Conservation (phyloP, 2,329 filamentous ascomycete genomes). For the Ustulina deusta region DNA sequence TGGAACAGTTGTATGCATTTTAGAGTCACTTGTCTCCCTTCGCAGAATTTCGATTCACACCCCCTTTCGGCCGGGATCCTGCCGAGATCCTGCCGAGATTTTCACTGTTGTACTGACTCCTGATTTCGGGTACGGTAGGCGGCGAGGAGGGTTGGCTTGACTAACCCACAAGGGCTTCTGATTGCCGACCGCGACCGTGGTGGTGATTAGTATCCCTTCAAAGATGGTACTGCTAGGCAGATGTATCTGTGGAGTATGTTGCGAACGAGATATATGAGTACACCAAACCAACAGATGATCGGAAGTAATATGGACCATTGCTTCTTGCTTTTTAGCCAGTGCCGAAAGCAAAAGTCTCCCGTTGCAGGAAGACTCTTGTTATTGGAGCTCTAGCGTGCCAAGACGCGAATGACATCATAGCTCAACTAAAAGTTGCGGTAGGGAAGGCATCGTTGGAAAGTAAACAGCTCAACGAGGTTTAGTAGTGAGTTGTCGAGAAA, state of each 20-base stretch:
- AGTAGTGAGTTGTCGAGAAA: background rate
- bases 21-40: no score
- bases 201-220: slow-evolving; percentile 57
- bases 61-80: no score
- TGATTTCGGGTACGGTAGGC: background rate
- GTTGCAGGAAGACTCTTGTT: no score
- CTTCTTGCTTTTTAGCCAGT: background rate
- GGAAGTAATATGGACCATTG: background rate
- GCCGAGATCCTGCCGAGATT: no score
- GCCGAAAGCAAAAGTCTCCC: background rate
- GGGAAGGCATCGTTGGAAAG: slow-evolving; percentile 12
- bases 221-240: background rate
- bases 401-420: slow-evolving; percentile 7
- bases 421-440: background rate
- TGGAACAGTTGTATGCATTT: slow-evolving; percentile 3
- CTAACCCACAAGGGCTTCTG: background rate
- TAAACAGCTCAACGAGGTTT: background rate
- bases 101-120: background rate
- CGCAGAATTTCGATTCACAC: no score
- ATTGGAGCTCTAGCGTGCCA: background rate
- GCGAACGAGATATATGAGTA: background rate
- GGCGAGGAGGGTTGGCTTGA: background rate
- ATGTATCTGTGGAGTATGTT: background rate
- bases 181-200: background rate
- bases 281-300: background rate